These are phyloP conservation scores for Nannizzia gypsea DNA, from an alignment of 2,329 filamentous ascomycete genomes.

Conservation along the genomic window DNA sequence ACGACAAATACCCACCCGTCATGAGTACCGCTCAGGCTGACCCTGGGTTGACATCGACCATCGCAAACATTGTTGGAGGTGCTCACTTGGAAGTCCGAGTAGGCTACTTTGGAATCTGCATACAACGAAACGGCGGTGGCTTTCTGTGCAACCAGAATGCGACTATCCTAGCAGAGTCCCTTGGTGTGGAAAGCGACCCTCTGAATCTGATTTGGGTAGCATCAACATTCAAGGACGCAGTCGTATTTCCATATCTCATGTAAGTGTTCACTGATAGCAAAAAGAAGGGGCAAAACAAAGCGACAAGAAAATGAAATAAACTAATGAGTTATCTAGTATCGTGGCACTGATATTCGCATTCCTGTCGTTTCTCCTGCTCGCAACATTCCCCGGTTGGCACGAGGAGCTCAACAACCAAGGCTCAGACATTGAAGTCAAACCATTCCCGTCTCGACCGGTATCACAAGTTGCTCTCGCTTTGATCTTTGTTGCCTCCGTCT, in stretches of 20 bases:
- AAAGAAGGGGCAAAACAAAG: too few relatives aligned
- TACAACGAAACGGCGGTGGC: slow-evolving; percentile 77
- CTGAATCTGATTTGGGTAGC: slow-evolving; percentile 96
- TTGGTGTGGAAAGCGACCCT: slow-evolving; percentile 84
- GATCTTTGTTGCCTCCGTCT: slow-evolving; percentile 62
- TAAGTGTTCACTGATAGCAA: slow-evolving; percentile 37
- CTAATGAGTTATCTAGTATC: slow-evolving; percentile 48
- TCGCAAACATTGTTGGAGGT: slow-evolving; percentile 76
- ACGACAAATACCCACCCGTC: slow-evolving; percentile 68
- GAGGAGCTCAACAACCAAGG: slow-evolving; percentile 54
- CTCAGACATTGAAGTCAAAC: slow-evolving; percentile 80
- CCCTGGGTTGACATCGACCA: slow-evolving; percentile 72
- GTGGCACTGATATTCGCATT: slow-evolving; percentile 97
- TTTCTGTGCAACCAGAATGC: slow-evolving; percentile 98
- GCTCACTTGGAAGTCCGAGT: slow-evolving; percentile 82
- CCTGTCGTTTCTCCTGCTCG: slow-evolving; percentile 84
- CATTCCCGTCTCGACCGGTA: slow-evolving; percentile 82
- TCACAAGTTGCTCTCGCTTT: slow-evolving; percentile 87
- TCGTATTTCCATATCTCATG: slow-evolving; percentile 96
- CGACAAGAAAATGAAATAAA: too few relatives aligned
- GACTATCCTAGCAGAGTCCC: slow-evolving; percentile 77
- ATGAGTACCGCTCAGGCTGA: slow-evolving; percentile 83
- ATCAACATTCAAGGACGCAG: slow-evolving; percentile 93
- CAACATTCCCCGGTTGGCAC: slow-evolving; percentile 96
- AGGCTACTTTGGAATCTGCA: slow-evolving; percentile 95